Base-by-base conservation (phyloP, 768 basidiomycete genomes). In the Fomitopsis pulvina region DNA sequence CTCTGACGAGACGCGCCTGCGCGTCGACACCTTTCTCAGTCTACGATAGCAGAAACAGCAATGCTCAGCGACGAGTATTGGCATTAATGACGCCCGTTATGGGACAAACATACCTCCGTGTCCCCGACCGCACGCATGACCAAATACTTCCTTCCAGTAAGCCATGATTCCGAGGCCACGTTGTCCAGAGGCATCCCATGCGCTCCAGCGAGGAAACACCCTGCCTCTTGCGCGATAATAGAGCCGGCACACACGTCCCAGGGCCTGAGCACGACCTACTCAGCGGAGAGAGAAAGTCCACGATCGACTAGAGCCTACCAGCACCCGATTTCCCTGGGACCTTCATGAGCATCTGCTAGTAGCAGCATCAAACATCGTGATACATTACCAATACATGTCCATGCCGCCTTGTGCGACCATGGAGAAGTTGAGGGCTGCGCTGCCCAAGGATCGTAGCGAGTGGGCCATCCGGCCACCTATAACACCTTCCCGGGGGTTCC, bases 191-290 rank as follows among this genome's bases (percentile, higher is more conserved):
- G 63, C 4, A 56, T 45, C 8, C 65, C 68, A 45, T 84, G 75
- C 43, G 82, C 83, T 28, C 90, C 92, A 16, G 86, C 84, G 26
- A 89, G 81, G 10, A 84, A 69, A 12, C 85, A 80, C 4, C 95
- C 95, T 0, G 94, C 88, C 64, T 95, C 95, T 53, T 89, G 78
- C 0, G 89, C 86, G 52, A 98, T 94, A 57, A 95, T 83, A 11
- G 89, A 82, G 0, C 93, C 95, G 2, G 95, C 81, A 57, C 85
- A 91, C 38, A 94, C 86, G 65, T 94, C 89, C 92, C 91, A 94
- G 12, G 87, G 80, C 75, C 76, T 79, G 22, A 16, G 32, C 18
- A 20, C 6, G 4, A 22, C 4, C 14, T n/a, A 21, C 4, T 42
- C 26, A 42, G 41, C 21, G 16, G 7, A 20, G 32, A 47, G 40